Base-by-base conservation (phyloP, 495 filamentous ascomycete species). In the Xeromyces bisporus region DNA sequence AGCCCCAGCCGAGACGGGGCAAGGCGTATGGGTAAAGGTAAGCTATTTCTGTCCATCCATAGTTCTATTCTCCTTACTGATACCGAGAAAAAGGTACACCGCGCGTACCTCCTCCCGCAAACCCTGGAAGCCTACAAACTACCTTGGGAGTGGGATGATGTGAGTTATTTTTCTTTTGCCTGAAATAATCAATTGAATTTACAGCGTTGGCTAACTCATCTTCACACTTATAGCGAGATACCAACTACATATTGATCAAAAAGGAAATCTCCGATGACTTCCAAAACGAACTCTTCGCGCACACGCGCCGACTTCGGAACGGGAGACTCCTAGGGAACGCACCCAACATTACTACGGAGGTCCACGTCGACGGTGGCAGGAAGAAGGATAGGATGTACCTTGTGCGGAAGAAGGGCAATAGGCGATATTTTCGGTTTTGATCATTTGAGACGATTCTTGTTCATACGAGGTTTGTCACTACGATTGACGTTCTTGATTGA, bases 231-330 rank as follows among this genome's bases (percentile, higher is more conserved):
- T 27, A 54, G 48, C 43, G 66, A 56, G 76, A 86, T 38, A 61
- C 66, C 29, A 71, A 77, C 32, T 84, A 72, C 38, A 62, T 86
- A 33, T 52, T 86, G 33, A 81, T 86, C 61, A 80, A 80, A 49
- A 62, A 69, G 32, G 83, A 71, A 72, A 71, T 86, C 37, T 62
- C 64, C 24, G 73, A 83, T 48, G 64, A 71, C 37, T 67, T 81
- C 42, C 80, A 83, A 42, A 66, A 77, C 27, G 52, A 73, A 29
- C 69, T 86, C 29, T 86, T 80, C 58, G 56, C 66, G 8, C 77
- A 86, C 57, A 80, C 78, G 7, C 57, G 64, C 33, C 58, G 68
- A 29, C 38, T 80, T 37, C 69, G 77, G 18, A 64, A 76, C 38
- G 46, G 49, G 43, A 63, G 62, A 35, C 39, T 55, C 28, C 41